Evolutionary conservation across 108 stramenopile genomes (phyloP).

Genomic region (Thalassiosira profunda): DNA sequence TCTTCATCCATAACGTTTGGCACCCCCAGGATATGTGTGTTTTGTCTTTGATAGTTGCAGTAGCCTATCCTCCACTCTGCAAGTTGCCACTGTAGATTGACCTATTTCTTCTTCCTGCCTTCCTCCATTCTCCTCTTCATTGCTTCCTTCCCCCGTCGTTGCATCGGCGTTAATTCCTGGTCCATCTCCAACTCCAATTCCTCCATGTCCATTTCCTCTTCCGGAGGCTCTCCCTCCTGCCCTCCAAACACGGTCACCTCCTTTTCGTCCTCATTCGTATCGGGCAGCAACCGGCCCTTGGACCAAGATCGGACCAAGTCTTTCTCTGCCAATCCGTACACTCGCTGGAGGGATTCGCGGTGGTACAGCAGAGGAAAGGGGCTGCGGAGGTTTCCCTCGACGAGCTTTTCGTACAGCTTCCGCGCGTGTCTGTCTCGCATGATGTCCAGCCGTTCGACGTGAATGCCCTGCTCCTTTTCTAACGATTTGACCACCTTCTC

Average conservation of each 20-base stretch:
- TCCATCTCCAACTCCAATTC: constrained; percentile 73
- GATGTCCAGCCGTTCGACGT: constrained; percentile 74
- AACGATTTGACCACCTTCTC: constrained; percentile 62
- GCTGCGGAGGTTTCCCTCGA: constrained; percentile 36
- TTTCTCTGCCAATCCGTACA: constrained; percentile 42
- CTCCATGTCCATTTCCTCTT: constrained; percentile 65
- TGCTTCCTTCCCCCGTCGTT: constrained; percentile 76
- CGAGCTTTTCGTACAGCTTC: constrained; percentile 56
- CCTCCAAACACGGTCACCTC: constrained; percentile 19
- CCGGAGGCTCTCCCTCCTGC: constrained; percentile 29
- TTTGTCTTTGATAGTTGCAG: too few relatives aligned
- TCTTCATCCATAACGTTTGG: too few relatives aligned
- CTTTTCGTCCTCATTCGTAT: constrained; percentile 26
- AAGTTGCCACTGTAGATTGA: too few relatives aligned
- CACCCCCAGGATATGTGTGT: too few relatives aligned
- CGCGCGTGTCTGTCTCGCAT: constrained; percentile 53
- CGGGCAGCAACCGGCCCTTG: constrained; percentile 66
- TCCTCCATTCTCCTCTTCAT: constrained; percentile 78
- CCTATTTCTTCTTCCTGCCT: constrained; percentile 31
- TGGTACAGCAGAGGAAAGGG: constrained; percentile 75
- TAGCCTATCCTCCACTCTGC: too few relatives aligned
- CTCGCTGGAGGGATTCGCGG: constrained; percentile 69
- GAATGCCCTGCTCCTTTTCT: constrained; percentile 64
- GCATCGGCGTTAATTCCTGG: constrained; percentile 57
- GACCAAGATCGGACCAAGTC: constrained; percentile 76